Conservation (phyloP, 192 early-diverging fungal genomes). For the Rhizoclosmatium sp. region DNA sequence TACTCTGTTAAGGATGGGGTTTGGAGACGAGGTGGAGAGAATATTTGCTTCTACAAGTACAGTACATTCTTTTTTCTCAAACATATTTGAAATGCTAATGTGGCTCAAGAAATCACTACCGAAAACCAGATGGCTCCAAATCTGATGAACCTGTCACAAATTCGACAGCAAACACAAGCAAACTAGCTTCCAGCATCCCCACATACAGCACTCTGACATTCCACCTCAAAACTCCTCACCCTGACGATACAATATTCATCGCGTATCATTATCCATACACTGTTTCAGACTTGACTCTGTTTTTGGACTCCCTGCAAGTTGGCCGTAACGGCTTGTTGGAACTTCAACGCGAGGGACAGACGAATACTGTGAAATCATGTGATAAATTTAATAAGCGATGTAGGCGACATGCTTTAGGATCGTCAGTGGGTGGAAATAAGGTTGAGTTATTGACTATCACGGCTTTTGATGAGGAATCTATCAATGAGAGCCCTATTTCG, state of each 20-base stretch:
- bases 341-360: neutral
- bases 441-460: slow-evolving; percentile 60
- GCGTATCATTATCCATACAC: slow-evolving; percentile 70
- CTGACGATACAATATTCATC: slow-evolving; percentile 50
- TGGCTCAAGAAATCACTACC: slow-evolving; percentile 51
- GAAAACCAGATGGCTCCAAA: slow-evolving; percentile 41
- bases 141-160: slow-evolving; percentile 10
- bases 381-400: slow-evolving; percentile 35
- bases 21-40: slow-evolving; percentile 57
- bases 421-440: slow-evolving; percentile 50
- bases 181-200: slow-evolving; percentile 2
- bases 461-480: slow-evolving; percentile 43
- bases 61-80: slow-evolving; percentile 8
- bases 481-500: slow-evolving; percentile 38
- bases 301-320: slow-evolving; percentile 28
- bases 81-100: neutral
- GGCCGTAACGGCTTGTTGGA: neutral
- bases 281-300: slow-evolving; percentile 47
- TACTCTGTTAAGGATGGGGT: slow-evolving; percentile 46
- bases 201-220: slow-evolving; percentile 60
- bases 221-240: slow-evolving; percentile 31
- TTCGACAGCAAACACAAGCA: neutral
- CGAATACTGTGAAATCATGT: neutral
- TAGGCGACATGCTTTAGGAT: slow-evolving; percentile 22
- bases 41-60: slow-evolving; percentile 59